These are phyloP conservation scores for Fonsecaea erecta DNA, from an alignment of 2,329 filamentous ascomycete genomes.

Conservation along the genomic window DNA sequence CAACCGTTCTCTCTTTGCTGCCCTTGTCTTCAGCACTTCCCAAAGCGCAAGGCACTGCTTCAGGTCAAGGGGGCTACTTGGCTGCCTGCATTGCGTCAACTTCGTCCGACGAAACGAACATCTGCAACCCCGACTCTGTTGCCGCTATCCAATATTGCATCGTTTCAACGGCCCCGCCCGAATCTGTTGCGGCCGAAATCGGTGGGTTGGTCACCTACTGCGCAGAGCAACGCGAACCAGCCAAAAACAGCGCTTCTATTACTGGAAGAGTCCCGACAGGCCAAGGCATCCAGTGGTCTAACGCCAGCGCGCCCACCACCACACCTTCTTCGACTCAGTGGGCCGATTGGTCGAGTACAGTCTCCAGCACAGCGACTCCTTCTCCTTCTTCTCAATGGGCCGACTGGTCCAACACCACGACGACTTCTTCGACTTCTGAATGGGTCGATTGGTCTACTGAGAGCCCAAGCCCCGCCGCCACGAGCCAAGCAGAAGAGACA, in stretches of 20 bases:
- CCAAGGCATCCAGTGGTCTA: neutral
- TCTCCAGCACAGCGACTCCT: neutral
- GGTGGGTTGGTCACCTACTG: slow-evolving; percentile 6
- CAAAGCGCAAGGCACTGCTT: neutral
- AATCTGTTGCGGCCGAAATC: neutral
- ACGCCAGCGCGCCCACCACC: too few relatives aligned
- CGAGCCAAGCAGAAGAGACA: neutral
- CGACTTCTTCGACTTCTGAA: neutral
- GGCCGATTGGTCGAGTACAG: too few relatives aligned
- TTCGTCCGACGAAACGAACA: neutral
- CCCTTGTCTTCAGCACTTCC: slow-evolving; percentile 13
- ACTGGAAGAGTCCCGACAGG: neutral
- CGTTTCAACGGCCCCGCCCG: neutral
- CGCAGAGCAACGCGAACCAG: slow-evolving; percentile 7
- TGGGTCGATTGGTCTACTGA: neutral
- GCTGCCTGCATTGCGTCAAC: neutral
- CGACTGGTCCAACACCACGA: slow-evolving; percentile 6
- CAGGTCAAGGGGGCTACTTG: neutral
- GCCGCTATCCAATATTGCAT: slow-evolving; percentile 10
- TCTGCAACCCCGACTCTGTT: slow-evolving; percentile 11
- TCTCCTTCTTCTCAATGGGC: neutral
- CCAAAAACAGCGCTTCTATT: neutral
- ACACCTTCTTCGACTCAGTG: too few relatives aligned
- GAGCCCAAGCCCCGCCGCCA: neutral
- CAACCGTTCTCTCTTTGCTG: slow-evolving; percentile 10